Conservation (phyloP, 2,329 filamentous ascomycete genomes). For the Aureobasidium uvarum region DNA sequence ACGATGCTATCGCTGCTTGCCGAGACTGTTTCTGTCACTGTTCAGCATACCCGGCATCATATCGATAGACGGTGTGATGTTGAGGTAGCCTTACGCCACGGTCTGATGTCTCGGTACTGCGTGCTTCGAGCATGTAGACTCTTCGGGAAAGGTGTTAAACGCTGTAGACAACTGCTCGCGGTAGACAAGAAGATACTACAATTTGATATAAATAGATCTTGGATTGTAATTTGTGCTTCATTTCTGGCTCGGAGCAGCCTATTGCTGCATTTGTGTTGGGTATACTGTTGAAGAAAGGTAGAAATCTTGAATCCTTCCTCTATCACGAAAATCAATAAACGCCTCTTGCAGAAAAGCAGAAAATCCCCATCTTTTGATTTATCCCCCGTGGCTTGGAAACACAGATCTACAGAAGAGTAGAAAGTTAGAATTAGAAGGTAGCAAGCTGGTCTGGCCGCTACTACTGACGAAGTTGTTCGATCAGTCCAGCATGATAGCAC, state of each 20-base stretch:
- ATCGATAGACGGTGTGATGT: conserved; percentile 8
- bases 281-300: conserved; percentile 10
- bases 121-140: not conserved
- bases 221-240: not conserved
- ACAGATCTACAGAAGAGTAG: not conserved
- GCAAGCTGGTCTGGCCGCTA: not conserved
- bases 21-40: conserved; percentile 11
- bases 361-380: conserved; percentile 5
- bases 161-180: not conserved
- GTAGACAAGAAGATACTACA: not conserved
- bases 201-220: not conserved
- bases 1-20: not conserved
- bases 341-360: not conserved
- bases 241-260: not conserved
- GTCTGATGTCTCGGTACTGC: conserved; percentile 4
- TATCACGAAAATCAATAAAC: not conserved
- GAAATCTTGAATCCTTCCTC: not conserved
- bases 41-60: conserved; percentile 10
- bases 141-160: not conserved
- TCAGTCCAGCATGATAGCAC: conserved; percentile 37
- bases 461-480: not conserved
- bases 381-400: not conserved
- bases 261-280: not conserved
- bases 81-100: conserved; percentile 5
- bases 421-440: not conserved